Evolutionary conservation across 768 basidiomycete genomes (phyloP).

Genomic region (Megacollybia marginata): DNA sequence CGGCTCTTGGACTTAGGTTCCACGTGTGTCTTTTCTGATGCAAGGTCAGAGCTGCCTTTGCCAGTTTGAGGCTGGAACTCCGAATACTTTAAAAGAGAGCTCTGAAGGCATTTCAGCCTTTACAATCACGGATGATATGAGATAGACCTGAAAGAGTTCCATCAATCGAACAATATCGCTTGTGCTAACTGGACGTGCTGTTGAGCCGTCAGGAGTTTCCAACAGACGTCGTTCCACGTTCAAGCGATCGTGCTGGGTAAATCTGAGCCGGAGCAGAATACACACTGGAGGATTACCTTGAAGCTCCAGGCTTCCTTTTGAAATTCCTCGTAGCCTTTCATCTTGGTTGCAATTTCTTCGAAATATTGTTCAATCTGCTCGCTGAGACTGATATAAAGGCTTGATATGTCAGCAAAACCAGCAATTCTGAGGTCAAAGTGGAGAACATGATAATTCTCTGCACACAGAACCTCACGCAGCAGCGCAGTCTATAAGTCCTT

Average conservation of each 20-base stretch:
- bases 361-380: slow-evolving; percentile 81
- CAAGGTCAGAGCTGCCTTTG: slow-evolving; percentile 20
- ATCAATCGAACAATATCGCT: slow-evolving; percentile 78
- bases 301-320: slow-evolving; percentile 72
- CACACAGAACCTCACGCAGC: slow-evolving; percentile 67
- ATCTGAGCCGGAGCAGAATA: slow-evolving; percentile 1
- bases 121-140: not conserved
- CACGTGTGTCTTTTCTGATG: slow-evolving; percentile 37
- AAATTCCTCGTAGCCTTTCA: slow-evolving; percentile 64
- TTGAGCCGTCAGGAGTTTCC: slow-evolving; percentile 35
- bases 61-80: slow-evolving; percentile 49
- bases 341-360: slow-evolving; percentile 47
- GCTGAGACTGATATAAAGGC: slow-evolving; percentile 70
- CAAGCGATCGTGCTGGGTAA: slow-evolving; percentile 64
- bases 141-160: slow-evolving; percentile 72
- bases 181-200: slow-evolving; percentile 50
- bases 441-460: slow-evolving; percentile 65
- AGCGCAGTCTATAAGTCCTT: slow-evolving; percentile 52
- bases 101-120: slow-evolving; percentile 25
- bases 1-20: slow-evolving; percentile 18
- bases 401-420: slow-evolving; percentile 75
- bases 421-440: slow-evolving; percentile 82
- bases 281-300: slow-evolving; percentile 42
- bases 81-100: slow-evolving; percentile 65
- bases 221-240: slow-evolving; percentile 57